These are phyloP conservation scores for Discostella stelligeroides DNA, from an alignment of 108 stramenopile genomes.

Conservation along the genomic window DNA sequence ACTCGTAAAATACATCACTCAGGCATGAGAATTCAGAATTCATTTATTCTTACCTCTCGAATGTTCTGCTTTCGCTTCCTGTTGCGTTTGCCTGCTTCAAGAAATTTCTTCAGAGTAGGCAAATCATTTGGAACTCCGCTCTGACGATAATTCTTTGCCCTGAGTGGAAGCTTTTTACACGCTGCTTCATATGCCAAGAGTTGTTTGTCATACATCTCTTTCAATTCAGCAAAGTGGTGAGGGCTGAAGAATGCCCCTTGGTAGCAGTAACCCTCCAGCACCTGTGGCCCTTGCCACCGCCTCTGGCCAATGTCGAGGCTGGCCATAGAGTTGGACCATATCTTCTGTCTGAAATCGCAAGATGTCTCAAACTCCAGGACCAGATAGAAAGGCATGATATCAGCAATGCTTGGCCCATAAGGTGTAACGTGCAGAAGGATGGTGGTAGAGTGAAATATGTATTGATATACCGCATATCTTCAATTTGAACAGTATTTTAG, in stretches of 20 bases:
- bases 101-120: constrained; percentile 61
- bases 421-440: constrained; percentile 69
- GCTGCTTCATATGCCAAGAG: constrained; percentile 54
- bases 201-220: constrained; percentile 53
- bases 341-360: constrained; percentile 22
- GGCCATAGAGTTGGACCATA: constrained; percentile 47
- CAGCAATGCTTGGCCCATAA: constrained; percentile 69
- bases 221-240: constrained; percentile 73
- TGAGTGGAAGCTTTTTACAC: constrained; percentile 52
- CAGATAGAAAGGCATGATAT: constrained; percentile 70
- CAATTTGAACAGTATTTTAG: constrained; percentile 14
- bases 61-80: constrained; percentile 47
- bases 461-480: constrained; percentile 66
- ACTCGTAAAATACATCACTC: too few relatives aligned
- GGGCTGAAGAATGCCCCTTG: constrained; percentile 74
- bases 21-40: not conserved
- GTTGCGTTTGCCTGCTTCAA: constrained; percentile 52
- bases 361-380: constrained; percentile 59
- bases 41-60: constrained; percentile 24
- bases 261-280: constrained; percentile 55
- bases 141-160: constrained; percentile 25
- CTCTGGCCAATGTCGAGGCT: not conserved
- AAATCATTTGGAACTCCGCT: constrained; percentile 64
- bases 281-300: constrained; percentile 34
- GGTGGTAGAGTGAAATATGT: constrained; percentile 12